Conservation (phyloP, 2,329 filamentous ascomycete genomes). For the Scedosporium boydii region DNA sequence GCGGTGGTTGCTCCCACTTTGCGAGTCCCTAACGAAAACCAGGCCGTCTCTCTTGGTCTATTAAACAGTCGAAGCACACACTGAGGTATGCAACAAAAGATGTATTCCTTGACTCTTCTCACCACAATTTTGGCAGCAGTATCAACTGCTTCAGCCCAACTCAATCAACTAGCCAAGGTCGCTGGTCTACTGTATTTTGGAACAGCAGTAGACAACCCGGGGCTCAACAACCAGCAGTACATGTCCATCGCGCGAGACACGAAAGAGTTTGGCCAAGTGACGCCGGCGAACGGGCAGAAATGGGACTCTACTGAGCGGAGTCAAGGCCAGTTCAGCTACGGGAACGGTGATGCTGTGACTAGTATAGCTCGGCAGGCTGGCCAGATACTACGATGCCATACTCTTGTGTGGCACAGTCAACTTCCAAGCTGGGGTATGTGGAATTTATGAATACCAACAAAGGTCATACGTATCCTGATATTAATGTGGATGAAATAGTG, state of each 20-base stretch:
- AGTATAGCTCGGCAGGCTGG: slow-evolving; percentile 28
- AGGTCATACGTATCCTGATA: background rate
- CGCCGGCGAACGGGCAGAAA: slow-evolving; percentile 54
- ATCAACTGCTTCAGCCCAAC: slow-evolving; percentile 15
- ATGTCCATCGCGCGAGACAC: slow-evolving; percentile 41
- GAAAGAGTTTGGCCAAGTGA: slow-evolving; percentile 54
- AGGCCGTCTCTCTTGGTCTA: background rate
- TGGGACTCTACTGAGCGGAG: slow-evolving; percentile 54
- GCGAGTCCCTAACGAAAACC: background rate
- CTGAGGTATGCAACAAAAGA: background rate
- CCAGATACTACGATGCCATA: slow-evolving; percentile 54
- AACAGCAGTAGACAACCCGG: slow-evolving; percentile 51
- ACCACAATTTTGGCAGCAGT: background rate
- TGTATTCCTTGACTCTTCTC: background rate
- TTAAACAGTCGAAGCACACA: background rate
- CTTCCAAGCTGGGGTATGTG: slow-evolving; percentile 16
- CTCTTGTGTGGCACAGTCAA: slow-evolving; percentile 36
- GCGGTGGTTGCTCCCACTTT: background rate
- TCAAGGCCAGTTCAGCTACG: slow-evolving; percentile 47
- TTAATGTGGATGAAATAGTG: background rate
- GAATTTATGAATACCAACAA: no score
- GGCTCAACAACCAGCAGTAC: slow-evolving; percentile 45
- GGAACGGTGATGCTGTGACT: slow-evolving; percentile 43
- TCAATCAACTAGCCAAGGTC: slow-evolving; percentile 43
- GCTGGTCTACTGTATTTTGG: slow-evolving; percentile 55